These are phyloP conservation scores for Passalora sequoiae DNA, from an alignment of 2,329 filamentous ascomycete species.

Conservation along the genomic window DNA sequence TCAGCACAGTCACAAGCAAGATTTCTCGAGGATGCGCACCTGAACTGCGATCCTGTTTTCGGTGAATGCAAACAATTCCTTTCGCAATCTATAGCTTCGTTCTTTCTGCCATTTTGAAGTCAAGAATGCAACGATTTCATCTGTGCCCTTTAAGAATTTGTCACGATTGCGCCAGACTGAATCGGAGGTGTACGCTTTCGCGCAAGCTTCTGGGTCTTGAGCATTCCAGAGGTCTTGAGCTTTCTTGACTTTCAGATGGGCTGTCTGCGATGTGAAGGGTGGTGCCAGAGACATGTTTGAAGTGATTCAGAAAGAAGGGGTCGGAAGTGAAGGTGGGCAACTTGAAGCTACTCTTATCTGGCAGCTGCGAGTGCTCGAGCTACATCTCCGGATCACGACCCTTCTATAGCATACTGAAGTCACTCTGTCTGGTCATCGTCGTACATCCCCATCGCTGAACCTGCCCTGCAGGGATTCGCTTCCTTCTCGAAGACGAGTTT, in stretches of 20 bases:
- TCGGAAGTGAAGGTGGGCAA: too few species aligned
- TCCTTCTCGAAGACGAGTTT: too few species aligned
- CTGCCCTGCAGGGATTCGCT: too few species aligned
- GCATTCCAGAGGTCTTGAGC: slow-evolving; percentile 82
- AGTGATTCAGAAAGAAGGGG: too few species aligned
- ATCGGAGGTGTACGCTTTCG: slow-evolving; percentile 68
- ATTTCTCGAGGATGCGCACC: slow-evolving; percentile 44
- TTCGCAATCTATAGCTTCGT: slow-evolving; percentile 66
- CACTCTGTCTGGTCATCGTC: too few species aligned
- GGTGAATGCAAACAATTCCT: slow-evolving; percentile 75
- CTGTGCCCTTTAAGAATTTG: slow-evolving; percentile 63
- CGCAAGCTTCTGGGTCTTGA: slow-evolving; percentile 61
- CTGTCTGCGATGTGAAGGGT: slow-evolving; percentile 70
- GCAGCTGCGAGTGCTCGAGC: too few species aligned
- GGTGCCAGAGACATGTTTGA: slow-evolving; percentile 49
- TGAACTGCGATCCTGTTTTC: slow-evolving; percentile 78
- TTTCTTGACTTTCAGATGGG: slow-evolving; percentile 71
- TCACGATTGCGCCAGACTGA: slow-evolving; percentile 77
- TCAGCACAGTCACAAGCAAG: too few species aligned
- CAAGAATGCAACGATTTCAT: slow-evolving; percentile 63
- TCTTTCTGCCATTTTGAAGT: slow-evolving; percentile 70
- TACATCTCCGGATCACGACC: too few species aligned
- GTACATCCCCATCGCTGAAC: too few species aligned
- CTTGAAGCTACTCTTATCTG: too few species aligned
- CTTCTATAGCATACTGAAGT: too few species aligned